Evolutionary conservation across 2,329 filamentous ascomycete genomes (phyloP).

Genomic region (Aschersonia sp.): DNA sequence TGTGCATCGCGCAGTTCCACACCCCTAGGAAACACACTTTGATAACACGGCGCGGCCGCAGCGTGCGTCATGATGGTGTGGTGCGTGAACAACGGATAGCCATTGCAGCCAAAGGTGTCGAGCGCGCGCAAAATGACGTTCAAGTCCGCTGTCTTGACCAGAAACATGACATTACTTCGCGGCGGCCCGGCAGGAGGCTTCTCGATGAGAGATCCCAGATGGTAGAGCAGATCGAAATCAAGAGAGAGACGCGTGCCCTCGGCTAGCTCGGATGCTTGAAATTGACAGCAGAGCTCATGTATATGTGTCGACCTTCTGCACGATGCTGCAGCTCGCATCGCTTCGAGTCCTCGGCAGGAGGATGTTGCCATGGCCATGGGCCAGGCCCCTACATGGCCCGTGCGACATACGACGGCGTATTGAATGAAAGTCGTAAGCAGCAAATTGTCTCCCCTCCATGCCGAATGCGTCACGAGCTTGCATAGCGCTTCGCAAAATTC

Average conservation of each 20-base stretch:
- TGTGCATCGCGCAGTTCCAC: background rate
- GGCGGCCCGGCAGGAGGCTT: background rate
- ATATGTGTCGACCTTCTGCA: background rate
- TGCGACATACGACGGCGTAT: constrained; percentile 1
- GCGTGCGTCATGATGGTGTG: background rate
- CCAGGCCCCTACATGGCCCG: constrained; percentile 1
- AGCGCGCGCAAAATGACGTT: background rate
- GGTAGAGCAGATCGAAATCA: background rate
- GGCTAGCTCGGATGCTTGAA: background rate
- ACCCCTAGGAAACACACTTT: background rate
- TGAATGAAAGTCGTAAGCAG: background rate
- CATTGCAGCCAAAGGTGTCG: background rate
- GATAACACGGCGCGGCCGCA: background rate
- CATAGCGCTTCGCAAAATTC: background rate
- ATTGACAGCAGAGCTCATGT: background rate
- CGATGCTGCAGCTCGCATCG: background rate
- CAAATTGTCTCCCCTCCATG: background rate
- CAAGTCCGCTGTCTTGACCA: background rate
- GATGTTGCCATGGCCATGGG: background rate
- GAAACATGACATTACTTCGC: background rate
- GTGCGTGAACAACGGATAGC: background rate
- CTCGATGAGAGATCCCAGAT: background rate
- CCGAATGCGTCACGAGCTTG: background rate
- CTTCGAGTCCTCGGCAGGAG: background rate
- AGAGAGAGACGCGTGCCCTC: background rate